These are phyloP conservation scores for Suillus luteus DNA, from an alignment of 768 basidiomycete species.

Conservation along the genomic window DNA sequence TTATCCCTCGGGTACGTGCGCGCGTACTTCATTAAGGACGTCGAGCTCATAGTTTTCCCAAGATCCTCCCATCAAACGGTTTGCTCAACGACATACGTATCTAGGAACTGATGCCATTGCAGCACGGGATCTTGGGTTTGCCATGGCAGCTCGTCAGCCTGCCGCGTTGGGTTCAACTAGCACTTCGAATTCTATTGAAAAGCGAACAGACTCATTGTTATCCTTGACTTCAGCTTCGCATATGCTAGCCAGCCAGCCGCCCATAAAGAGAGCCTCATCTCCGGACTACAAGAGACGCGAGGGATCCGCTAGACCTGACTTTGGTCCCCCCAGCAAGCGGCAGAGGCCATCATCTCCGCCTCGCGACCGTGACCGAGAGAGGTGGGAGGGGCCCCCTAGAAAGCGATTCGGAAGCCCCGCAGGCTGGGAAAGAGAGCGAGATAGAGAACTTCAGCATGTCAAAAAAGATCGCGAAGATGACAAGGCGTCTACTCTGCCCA, in stretches of 20 bases:
- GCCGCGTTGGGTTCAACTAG: conserved; percentile 21
- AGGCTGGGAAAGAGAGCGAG: conserved; percentile 47
- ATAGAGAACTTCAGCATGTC: conserved; percentile 41
- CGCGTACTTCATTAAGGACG: background rate
- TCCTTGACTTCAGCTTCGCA: conserved; percentile 34
- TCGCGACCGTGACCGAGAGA: conserved; percentile 52
- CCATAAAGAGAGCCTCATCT: conserved; percentile 33
- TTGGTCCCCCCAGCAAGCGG: conserved; percentile 45
- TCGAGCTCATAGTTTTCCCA: background rate
- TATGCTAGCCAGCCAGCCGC: conserved; percentile 24
- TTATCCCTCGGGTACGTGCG: conserved; percentile 74
- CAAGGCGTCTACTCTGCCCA: conserved; percentile 49
- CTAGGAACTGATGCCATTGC: conserved; percentile 88
- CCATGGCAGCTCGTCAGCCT: conserved; percentile 42
- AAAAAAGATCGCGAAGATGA: conserved; percentile 49
- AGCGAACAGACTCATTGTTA: conserved; percentile 38
- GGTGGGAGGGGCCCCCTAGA: conserved; percentile 38
- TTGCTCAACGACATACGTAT: conserved; percentile 77
- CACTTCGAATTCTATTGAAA: conserved; percentile 28
- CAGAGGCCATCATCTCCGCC: conserved; percentile 45
- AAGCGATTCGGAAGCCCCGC: conserved; percentile 43
- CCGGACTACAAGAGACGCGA: conserved; percentile 45
- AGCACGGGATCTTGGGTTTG: conserved; percentile 83
- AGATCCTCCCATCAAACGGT: conserved; percentile 91
- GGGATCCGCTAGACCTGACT: conserved; percentile 40